These are phyloP conservation scores for Lathyrus aphaca DNA, from an alignment of 306 rosid genomes.

Conservation along the genomic window DNA sequence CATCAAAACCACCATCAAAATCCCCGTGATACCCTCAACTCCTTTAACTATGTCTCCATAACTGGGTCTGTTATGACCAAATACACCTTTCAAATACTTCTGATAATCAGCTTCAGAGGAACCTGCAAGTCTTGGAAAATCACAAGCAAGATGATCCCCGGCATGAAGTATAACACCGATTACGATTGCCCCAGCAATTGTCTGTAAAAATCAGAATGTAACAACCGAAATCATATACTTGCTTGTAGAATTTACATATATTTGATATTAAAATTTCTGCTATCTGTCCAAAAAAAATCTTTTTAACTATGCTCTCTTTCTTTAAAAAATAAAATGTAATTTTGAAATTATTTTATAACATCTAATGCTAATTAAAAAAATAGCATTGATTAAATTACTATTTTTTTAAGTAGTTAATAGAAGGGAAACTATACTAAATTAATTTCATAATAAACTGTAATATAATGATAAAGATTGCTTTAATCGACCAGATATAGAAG, in stretches of 20 bases:
- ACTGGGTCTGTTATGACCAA: slow-evolving; percentile 66
- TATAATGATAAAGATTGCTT: too few species aligned
- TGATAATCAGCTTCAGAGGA: slow-evolving; percentile 45
- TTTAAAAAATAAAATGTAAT: too few species aligned
- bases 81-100: slow-evolving; percentile 46
- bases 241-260: slow-evolving; percentile 7
- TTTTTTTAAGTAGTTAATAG: too few species aligned
- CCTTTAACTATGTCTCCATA: slow-evolving; percentile 66
- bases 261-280: neutral
- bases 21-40: slow-evolving; percentile 83
- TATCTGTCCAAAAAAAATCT: neutral
- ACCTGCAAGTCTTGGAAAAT: slow-evolving; percentile 71
- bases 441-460: too few species aligned
- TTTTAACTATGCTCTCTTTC: neutral
- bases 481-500: too few species aligned
- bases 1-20: slow-evolving; percentile 81
- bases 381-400: too few species aligned
- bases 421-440: too few species aligned
- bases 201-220: slow-evolving; percentile 48
- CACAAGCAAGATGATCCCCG: slow-evolving; percentile 95
- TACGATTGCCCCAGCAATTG: slow-evolving; percentile 86
- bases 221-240: slow-evolving; percentile 8
- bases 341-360: neutral
- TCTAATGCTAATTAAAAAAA: neutral
- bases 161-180: slow-evolving; percentile 85